Conservation (phyloP, 2,329 filamentous ascomycete genomes). For the Blastomyces gilchristii region DNA sequence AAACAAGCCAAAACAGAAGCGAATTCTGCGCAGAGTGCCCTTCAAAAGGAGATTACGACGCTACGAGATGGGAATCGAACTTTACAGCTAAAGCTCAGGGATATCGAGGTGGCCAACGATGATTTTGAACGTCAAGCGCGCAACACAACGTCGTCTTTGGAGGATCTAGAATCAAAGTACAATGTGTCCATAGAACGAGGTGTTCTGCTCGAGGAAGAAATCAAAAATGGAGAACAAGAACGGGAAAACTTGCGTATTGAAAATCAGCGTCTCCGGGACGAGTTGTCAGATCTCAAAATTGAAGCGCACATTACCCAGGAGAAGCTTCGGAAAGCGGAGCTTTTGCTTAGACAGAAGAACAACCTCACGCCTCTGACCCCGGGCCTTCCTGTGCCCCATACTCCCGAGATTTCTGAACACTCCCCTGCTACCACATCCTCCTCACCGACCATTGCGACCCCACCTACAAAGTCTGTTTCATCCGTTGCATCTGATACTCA, state of each 20-base stretch:
- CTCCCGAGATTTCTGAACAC: slow-evolving; percentile 47
- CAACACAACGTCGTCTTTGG: slow-evolving; percentile 88
- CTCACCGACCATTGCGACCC: slow-evolving; percentile 81
- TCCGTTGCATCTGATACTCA: slow-evolving; percentile 54
- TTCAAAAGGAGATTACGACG: slow-evolving; percentile 93
- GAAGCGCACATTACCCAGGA: slow-evolving; percentile 90
- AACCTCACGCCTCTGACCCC: slow-evolving; percentile 43
- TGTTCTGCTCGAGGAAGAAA: slow-evolving; percentile 91
- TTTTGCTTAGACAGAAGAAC: slow-evolving; percentile 40
- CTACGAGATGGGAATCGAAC: slow-evolving; percentile 76
- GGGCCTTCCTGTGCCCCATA: slow-evolving; percentile 46
- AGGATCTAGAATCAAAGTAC: slow-evolving; percentile 95
- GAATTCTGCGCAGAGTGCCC: slow-evolving; percentile 66
- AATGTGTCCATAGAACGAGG: slow-evolving; percentile 85
- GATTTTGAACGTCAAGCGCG: slow-evolving; percentile 94
- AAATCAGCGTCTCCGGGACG: slow-evolving; percentile 76
- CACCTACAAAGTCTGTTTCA: slow-evolving; percentile 60
- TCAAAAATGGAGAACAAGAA: slow-evolving; percentile 83
- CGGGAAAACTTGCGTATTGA: slow-evolving; percentile 83
- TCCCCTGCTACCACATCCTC: slow-evolving; percentile 80
- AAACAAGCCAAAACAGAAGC: slow-evolving; percentile 88
- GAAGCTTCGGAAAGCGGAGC: slow-evolving; percentile 68
- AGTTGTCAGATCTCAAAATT: slow-evolving; percentile 85
- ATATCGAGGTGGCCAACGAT: slow-evolving; percentile 96
- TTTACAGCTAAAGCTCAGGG: slow-evolving; percentile 71